Evolutionary conservation across 2,329 filamentous ascomycete genomes (phyloP).

Genomic region (Anthostomella pinea): DNA sequence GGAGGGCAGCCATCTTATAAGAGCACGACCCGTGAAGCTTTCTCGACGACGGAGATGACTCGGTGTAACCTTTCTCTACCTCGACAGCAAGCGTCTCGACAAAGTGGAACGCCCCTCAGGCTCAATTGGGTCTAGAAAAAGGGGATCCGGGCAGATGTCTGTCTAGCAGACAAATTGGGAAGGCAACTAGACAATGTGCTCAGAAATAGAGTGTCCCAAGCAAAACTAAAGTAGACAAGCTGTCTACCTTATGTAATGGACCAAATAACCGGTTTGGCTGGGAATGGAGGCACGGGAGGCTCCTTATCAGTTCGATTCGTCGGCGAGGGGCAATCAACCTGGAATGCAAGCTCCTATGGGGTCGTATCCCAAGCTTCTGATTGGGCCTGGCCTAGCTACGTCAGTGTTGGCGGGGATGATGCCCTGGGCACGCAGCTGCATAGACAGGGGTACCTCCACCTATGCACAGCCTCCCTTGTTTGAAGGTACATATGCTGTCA

Average conservation of each 20-base stretch:
- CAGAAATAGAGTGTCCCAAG: too few relatives aligned
- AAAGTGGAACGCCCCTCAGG: conserved; percentile 2
- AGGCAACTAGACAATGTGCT: too few relatives aligned
- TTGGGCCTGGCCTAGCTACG: conserved; percentile 12
- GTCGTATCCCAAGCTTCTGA: conserved; percentile 7
- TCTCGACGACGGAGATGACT: not conserved
- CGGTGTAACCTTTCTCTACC: too few relatives aligned
- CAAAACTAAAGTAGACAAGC: too few relatives aligned
- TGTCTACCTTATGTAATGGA: too few relatives aligned
- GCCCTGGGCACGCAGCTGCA: not conserved
- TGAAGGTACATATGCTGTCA: not conserved
- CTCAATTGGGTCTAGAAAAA: conserved; percentile 12
- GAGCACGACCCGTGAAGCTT: not conserved
- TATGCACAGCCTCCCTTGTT: too few relatives aligned
- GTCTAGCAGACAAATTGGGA: too few relatives aligned
- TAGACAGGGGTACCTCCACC: too few relatives aligned
- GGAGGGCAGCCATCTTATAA: conserved; percentile 27
- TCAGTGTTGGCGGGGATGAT: conserved; percentile 7
- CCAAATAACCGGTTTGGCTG: too few relatives aligned
- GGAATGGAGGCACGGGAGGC: not conserved
- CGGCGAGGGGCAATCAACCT: conserved; percentile 13
- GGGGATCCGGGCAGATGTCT: too few relatives aligned
- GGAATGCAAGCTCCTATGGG: conserved; percentile 26
- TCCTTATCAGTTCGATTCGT: conserved; percentile 21
- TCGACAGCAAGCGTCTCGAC: too few relatives aligned